These are phyloP conservation scores for Annulohypoxylon moriforme DNA, from an alignment of 495 filamentous ascomycete species.

Conservation along the genomic window DNA sequence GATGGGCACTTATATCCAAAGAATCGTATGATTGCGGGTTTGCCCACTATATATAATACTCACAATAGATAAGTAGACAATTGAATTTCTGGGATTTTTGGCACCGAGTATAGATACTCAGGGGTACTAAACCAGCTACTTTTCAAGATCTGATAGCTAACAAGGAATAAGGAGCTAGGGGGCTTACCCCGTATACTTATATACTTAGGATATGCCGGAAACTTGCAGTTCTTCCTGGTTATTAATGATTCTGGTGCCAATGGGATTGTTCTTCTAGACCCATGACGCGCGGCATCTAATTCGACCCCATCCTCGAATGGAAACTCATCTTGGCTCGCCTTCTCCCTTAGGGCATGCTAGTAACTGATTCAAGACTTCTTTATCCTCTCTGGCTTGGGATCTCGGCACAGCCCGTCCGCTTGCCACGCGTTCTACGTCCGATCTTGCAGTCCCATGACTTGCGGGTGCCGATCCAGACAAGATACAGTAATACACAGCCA, in stretches of 20 bases:
- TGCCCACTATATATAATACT: not conserved
- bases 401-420: constrained; percentile 12
- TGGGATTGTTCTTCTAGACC: constrained; percentile 20
- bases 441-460: constrained; percentile 13
- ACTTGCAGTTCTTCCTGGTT: constrained; percentile 16
- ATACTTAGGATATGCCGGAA: constrained; percentile 19
- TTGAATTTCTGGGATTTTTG: not conserved
- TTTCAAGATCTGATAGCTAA: not conserved
- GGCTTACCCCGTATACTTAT: constrained; percentile 25
- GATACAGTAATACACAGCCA: constrained; percentile 45
- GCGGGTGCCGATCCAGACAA: constrained; percentile 26
- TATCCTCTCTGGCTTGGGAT: constrained; percentile 23
- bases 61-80: constrained; percentile 9
- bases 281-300: constrained; percentile 30
- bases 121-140: not conserved
- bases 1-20: constrained; percentile 2
- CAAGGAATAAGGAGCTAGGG: not conserved
- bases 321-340: constrained; percentile 23
- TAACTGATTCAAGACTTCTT: constrained; percentile 14
- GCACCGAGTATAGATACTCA: not conserved
- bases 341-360: constrained; percentile 23
- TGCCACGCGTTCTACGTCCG: constrained; percentile 29
- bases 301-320: constrained; percentile 28
- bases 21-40: constrained; percentile 34
- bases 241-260: constrained; percentile 32